Conservation (phyloP, 148 eudicot species). For the Linanthus parryae region DNA sequence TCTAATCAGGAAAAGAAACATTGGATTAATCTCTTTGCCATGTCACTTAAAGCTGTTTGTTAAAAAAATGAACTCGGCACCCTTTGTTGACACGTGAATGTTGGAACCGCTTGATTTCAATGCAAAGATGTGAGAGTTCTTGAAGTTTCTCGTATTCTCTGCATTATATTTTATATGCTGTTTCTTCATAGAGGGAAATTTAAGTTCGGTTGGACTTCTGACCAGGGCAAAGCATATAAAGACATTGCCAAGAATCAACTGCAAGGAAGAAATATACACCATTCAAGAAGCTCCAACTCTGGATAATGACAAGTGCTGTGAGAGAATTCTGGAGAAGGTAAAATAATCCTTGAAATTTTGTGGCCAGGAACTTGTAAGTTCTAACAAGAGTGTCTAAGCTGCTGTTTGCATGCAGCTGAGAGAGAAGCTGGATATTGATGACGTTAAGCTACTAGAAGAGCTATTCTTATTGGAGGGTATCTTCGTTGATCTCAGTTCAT, state of each 20-base stretch:
- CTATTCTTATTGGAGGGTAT: conserved; percentile 58
- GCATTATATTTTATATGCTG: no score
- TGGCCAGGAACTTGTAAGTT: background rate
- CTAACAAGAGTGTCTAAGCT: conserved; percentile 1
- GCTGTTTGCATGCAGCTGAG: conserved; percentile 36
- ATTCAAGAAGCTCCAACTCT: conserved; percentile 19
- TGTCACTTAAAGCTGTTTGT: no score
- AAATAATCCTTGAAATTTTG: background rate
- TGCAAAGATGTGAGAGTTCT: no score
- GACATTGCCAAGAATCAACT: conserved; percentile 31
- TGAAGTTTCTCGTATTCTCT: no score
- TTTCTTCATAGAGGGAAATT: no score
- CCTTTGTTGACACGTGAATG: no score
- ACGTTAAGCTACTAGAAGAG: conserved; percentile 64
- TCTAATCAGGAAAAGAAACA: no score
- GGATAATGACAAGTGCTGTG: conserved; percentile 33
- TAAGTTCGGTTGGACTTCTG: no score
- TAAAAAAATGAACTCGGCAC: no score
- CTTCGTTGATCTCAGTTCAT: conserved; percentile 41
- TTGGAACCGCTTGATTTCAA: no score
- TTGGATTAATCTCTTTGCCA: no score
- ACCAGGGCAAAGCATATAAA: conserved; percentile 89
- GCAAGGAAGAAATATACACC: conserved; percentile 45
- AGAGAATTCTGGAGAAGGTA: conserved; percentile 70
- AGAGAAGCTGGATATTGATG: conserved; percentile 49